Evolutionary conservation across 495 filamentous ascomycete genomes (phyloP).

Genomic region (Daldinia concentrica): DNA sequence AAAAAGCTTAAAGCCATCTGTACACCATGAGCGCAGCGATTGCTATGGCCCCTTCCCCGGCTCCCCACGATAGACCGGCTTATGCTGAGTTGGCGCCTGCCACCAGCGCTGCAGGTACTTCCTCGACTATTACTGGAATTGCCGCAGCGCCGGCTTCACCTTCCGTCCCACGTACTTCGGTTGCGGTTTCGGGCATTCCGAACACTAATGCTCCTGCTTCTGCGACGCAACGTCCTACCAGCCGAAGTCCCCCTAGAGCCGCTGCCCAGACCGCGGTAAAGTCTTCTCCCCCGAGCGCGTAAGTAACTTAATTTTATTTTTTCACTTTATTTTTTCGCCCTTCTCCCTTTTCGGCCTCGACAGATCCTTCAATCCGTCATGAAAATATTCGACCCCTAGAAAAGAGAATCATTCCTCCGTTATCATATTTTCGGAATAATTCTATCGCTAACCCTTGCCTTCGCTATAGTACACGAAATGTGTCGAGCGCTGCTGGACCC

Average conservation of each 20-base stretch:
- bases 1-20: slow-evolving; percentile 7
- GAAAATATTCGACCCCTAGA: slow-evolving; percentile 32
- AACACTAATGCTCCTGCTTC: slow-evolving; percentile 46
- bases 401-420: slow-evolving; percentile 26
- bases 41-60: slow-evolving; percentile 68
- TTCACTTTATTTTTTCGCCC: slow-evolving; percentile 25
- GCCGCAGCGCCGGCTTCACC: slow-evolving; percentile 52
- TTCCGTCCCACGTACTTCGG: slow-evolving; percentile 54
- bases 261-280: slow-evolving; percentile 53
- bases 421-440: slow-evolving; percentile 29
- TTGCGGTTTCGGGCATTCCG: slow-evolving; percentile 54
- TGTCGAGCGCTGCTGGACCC: slow-evolving; percentile 61
- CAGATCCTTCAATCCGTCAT: slow-evolving; percentile 43
- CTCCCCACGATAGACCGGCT: slow-evolving; percentile 65
- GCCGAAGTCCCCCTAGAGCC: slow-evolving; percentile 59
- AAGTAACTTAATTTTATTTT: slow-evolving; percentile 48
- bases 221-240: slow-evolving; percentile 56
- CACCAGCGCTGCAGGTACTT: slow-evolving; percentile 43
- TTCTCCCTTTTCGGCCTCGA: slow-evolving; percentile 35
- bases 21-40: slow-evolving; percentile 67
- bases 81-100: slow-evolving; percentile 59
- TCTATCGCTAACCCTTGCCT: slow-evolving; percentile 25
- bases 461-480: slow-evolving; percentile 59
- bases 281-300: slow-evolving; percentile 62
- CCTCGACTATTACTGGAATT: slow-evolving; percentile 40